These are phyloP conservation scores for Trichophyton equinum DNA, from an alignment of 2,329 filamentous ascomycete genomes.

Conservation along the genomic window DNA sequence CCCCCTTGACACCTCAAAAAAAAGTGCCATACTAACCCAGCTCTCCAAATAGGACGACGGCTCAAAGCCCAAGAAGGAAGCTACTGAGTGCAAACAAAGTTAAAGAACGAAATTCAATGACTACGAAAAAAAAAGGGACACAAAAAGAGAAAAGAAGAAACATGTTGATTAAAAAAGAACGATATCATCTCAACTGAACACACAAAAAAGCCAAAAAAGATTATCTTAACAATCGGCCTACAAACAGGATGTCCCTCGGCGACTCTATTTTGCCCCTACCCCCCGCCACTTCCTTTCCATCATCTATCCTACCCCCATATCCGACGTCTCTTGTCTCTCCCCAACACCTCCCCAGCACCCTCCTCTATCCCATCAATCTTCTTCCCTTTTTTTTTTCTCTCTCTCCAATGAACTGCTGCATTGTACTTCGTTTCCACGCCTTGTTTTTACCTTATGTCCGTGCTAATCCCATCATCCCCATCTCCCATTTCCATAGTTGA, in stretches of 20 bases:
- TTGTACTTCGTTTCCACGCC: neutral
- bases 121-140: neutral
- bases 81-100: constrained; percentile 93
- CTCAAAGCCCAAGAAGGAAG: constrained; percentile 84
- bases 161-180: neutral
- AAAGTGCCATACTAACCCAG: constrained; percentile 13
- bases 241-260: neutral
- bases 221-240: neutral
- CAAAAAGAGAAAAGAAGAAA: neutral
- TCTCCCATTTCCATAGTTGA: neutral
- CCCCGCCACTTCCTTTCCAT: neutral
- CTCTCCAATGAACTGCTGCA: neutral
- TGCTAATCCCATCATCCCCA: neutral
- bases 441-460: neutral
- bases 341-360: too few species aligned
- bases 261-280: neutral
- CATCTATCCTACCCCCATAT: neutral
- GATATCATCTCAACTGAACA: neutral
- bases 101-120: constrained; percentile 34
- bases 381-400: neutral
- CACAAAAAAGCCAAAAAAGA: neutral
- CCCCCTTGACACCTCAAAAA: neutral
- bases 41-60: constrained; percentile 56
- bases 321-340: neutral
- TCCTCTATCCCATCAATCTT: too few species aligned